Evolutionary conservation across 108 stramenopile species (phyloP).

Genomic region (Seminavis robusta): DNA sequence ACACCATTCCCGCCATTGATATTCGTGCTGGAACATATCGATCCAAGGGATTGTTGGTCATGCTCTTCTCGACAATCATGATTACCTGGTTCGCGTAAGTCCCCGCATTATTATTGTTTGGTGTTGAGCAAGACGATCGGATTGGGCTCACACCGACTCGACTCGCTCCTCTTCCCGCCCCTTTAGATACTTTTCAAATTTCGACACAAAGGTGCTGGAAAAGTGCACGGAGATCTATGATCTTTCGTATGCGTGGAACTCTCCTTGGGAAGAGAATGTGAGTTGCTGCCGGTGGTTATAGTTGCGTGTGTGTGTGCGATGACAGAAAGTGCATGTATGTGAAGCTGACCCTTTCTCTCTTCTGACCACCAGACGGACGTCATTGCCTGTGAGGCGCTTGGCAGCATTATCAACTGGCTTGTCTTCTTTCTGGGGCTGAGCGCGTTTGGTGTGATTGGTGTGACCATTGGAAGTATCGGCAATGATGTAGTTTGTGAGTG

Average conservation of each 20-base stretch:
- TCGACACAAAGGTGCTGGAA: neutral
- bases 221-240: neutral
- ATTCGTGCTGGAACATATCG: conserved; percentile 28
- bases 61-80: conserved; percentile 6
- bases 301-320: too few relatives aligned
- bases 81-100: conserved; percentile 3
- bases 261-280: neutral
- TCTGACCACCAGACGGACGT: too few relatives aligned
- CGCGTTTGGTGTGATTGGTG: neutral
- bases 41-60: conserved; percentile 9
- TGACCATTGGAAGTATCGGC: neutral
- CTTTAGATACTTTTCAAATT: too few relatives aligned
- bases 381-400: neutral
- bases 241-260: neutral
- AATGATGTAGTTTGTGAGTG: neutral
- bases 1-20: conserved; percentile 23
- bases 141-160: too few relatives aligned
- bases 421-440: neutral
- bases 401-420: neutral
- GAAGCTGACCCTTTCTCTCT: too few relatives aligned
- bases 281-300: too few relatives aligned
- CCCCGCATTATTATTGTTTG: too few relatives aligned
- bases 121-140: too few relatives aligned
- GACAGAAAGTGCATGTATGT: too few relatives aligned
- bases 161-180: too few relatives aligned